Percentiles rank a stretch among this genome's conserved stretches.
phyloP scores from a whole-genome alignment of 768 basidiomycete genomes.

The Suillus decipiens region DNA sequence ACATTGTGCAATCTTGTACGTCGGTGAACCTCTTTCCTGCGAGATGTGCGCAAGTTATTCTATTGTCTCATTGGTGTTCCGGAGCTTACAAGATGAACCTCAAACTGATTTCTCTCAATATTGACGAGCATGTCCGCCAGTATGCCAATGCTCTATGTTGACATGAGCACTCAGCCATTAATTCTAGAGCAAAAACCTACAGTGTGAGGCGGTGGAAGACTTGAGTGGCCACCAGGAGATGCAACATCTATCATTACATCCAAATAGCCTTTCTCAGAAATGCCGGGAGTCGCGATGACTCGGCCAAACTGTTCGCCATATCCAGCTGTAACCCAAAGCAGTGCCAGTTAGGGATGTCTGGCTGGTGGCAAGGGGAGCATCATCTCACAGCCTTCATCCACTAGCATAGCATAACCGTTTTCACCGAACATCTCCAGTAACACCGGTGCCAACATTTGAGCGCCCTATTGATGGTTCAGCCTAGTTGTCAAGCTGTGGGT shows the following conservation, averaged over 20 bases:
- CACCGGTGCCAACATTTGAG: conserved; percentile 44
- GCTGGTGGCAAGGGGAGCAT: conserved; percentile 5
- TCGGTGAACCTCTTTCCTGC: conserved; percentile 56
- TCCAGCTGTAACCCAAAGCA: conserved; percentile 40
- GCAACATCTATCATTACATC: conserved; percentile 65
- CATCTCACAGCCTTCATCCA: conserved; percentile 84
- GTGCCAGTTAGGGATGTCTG: conserved; percentile 4
- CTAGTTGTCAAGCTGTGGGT: not conserved
- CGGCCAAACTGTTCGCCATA: conserved; percentile 52
- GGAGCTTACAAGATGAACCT: conserved; percentile 48
- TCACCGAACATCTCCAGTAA: conserved; percentile 67
- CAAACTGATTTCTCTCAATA: conserved; percentile 66
- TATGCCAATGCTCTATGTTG: conserved; percentile 76
- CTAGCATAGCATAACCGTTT: conserved; percentile 71
- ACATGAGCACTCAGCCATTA: conserved; percentile 9
- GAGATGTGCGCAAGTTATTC: conserved; percentile 28
- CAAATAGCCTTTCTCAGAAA: conserved; percentile 75
- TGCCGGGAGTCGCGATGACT: conserved; percentile 59
- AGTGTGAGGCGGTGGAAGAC: conserved; percentile 80
- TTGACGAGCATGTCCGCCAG: conserved; percentile 69
- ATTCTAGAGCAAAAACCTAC: conserved; percentile 35
- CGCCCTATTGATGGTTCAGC: conserved; percentile 46
- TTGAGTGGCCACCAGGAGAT: conserved; percentile 82
- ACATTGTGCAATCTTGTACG: conserved; percentile 66
- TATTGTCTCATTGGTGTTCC: not conserved